Conservation (phyloP, 2,329 filamentous ascomycete species). For the Chaetomium globosum region DNA sequence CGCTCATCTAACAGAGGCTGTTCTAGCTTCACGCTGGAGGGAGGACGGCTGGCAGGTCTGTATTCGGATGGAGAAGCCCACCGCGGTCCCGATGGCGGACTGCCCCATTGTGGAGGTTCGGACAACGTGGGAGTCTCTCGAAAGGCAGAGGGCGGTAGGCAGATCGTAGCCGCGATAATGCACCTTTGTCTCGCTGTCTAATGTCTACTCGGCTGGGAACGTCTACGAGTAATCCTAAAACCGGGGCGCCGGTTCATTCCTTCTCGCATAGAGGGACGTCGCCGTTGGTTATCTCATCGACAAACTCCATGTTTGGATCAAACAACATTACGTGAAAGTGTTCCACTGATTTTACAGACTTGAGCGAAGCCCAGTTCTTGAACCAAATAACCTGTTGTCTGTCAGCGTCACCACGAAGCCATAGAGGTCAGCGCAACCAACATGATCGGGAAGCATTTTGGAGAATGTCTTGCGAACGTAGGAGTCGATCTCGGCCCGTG, state of each 20-base stretch:
- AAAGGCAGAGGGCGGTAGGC: no score
- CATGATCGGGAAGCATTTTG: conserved; percentile 54
- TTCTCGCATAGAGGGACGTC: conserved; percentile 67
- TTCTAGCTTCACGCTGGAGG: conserved; percentile 48
- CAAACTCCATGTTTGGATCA: conserved; percentile 69
- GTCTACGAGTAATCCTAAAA: background rate
- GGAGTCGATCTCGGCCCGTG: conserved; percentile 65
- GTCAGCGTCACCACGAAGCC: conserved; percentile 25
- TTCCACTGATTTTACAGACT: conserved; percentile 83
- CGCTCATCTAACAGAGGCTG: conserved; percentile 49
- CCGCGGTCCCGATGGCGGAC: conserved; percentile 72
- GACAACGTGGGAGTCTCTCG: conserved; percentile 12
- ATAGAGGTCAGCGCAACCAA: conserved; percentile 44
- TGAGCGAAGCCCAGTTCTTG: conserved; percentile 84
- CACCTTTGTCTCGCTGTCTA: conserved; percentile 4
- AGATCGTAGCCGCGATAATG: background rate
- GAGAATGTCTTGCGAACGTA: conserved; percentile 72
- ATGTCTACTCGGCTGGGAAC: background rate
- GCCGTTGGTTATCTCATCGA: conserved; percentile 70
- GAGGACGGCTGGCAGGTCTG: conserved; percentile 56
- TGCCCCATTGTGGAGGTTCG: conserved; percentile 67
- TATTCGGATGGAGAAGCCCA: conserved; percentile 70
- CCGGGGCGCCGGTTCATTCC: conserved; percentile 24
- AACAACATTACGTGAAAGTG: conserved; percentile 95
- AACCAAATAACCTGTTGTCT: conserved; percentile 65